Evolutionary conservation across 192 early-diverging fungal species (phyloP), one percentile per base, ranked within the genome.

Genomic region (Podila epigama): DNA sequence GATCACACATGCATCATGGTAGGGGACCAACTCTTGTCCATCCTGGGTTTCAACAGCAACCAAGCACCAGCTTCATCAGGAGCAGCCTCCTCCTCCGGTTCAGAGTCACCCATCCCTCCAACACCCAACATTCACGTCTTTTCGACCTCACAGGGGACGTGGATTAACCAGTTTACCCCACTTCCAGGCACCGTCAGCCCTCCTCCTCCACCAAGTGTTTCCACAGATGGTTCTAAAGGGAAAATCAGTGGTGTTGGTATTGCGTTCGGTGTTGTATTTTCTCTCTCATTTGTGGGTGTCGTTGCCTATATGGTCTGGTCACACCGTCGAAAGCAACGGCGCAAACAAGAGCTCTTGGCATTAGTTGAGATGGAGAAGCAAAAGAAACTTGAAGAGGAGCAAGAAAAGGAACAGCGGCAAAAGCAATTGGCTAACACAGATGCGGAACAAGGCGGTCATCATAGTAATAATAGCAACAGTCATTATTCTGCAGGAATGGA

Each of bases 1-100:
- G 72, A 75, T 22, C 72, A 75, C 35, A 58, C 67, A 51, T 75
- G 72, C 53, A 54, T 68, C 51, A 44, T 67, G 10, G 58, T 75
- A 7, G 72, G 72, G 22, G 60, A 75, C 27, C 72, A 75, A 44
- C 60, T 75, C 32, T 20, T 75, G 16, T 63, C 72, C 1, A 31
- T 75, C 6, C 25, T 75, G 2, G 72, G 72, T 6, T 75, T 75
- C 54, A 75, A 75, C 41, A 29, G 39, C 32, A 75, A 75, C 37
- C 60, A 62, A 13, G 64, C 36, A 33, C 72, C 72, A 5, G 59
- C 65, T 18, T 58, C 51, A 41, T 63, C 71, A 28, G 33, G 11
- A 15, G 5, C 44, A 16, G 42, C 35, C 0, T 60, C 61, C 0
- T 32, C 61, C 3, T 28, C 52, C 4, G 44, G 3, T 8, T 15